These are phyloP conservation scores for Nephelium lappaceum DNA, from an alignment of 345 rosid species.

Conservation along the genomic window DNA sequence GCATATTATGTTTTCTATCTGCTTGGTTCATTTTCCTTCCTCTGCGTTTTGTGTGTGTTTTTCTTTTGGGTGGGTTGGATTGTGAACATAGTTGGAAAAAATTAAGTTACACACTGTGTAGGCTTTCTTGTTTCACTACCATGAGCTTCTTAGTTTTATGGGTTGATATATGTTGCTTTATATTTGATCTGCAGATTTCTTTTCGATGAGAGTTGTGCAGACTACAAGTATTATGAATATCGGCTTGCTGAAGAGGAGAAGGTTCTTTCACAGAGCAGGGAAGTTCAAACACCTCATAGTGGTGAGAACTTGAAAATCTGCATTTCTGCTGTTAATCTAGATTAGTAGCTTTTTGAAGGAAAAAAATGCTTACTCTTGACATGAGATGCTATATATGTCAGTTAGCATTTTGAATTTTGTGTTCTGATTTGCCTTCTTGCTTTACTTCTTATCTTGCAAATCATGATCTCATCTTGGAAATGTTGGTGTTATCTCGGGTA, in stretches of 20 bases:
- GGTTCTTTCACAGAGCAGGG: constrained; percentile 51
- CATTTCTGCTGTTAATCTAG: background rate
- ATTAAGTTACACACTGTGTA: background rate
- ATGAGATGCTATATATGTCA: background rate
- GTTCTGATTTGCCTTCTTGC: background rate
- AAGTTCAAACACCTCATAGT: constrained; percentile 45
- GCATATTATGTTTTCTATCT: constrained; percentile 12
- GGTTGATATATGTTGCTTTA: background rate
- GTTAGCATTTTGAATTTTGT: background rate
- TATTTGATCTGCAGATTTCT: constrained; percentile 63
- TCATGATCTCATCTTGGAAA: background rate
- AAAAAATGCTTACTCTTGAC: background rate
- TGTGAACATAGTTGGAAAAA: background rate
- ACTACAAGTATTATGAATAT: constrained; percentile 79
- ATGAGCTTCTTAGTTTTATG: background rate
- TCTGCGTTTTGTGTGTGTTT: background rate
- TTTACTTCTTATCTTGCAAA: background rate
- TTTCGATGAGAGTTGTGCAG: constrained; percentile 78
- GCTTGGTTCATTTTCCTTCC: background rate
- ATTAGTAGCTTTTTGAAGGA: background rate
- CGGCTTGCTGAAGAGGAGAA: constrained; percentile 86
- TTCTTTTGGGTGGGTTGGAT: background rate
- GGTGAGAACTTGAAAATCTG: constrained; percentile 42
- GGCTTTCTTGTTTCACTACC: background rate
- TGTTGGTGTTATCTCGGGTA: constrained; percentile 12